phyloP scores from a whole-genome alignment of 2,329 filamentous ascomycete species.

The Kalaharituber pfeilii region DNA sequence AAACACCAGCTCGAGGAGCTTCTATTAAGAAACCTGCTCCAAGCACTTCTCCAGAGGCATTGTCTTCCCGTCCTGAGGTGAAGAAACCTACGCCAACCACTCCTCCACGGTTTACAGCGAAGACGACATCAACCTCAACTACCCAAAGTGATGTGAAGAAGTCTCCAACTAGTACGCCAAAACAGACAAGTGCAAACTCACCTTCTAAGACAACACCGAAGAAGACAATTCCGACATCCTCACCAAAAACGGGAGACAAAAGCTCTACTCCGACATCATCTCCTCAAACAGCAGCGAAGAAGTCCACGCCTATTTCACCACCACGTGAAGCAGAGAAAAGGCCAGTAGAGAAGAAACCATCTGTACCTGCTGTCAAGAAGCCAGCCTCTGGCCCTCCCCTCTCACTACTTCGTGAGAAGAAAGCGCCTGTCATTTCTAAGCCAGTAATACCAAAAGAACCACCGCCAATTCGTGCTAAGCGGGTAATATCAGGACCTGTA shows the following conservation, averaged over 20 bases:
- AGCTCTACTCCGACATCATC: neutral
- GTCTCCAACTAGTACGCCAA: neutral
- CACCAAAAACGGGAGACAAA: too few species aligned
- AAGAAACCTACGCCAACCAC: neutral
- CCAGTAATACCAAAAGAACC: neutral
- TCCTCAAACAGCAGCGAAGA: neutral
- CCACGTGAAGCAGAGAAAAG: neutral
- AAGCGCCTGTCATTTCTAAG: neutral
- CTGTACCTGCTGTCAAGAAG: neutral
- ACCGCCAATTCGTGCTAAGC: neutral
- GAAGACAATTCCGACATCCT: too few species aligned
- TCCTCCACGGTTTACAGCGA: neutral
- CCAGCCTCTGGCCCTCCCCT: neutral
- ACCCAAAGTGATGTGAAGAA: neutral
- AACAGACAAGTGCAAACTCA: too few species aligned
- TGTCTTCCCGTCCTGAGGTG: neutral
- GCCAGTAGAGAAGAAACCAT: neutral
- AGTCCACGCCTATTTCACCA: neutral
- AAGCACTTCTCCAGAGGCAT: neutral
- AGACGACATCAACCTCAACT: neutral
- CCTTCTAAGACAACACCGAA: neutral
- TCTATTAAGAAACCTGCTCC: neutral
- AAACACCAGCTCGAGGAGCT: neutral
- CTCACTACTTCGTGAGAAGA: neutral
- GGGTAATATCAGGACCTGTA: neutral